phyloP scores from a whole-genome alignment of 768 basidiomycete genomes.

The Phanerochaete sordida region DNA sequence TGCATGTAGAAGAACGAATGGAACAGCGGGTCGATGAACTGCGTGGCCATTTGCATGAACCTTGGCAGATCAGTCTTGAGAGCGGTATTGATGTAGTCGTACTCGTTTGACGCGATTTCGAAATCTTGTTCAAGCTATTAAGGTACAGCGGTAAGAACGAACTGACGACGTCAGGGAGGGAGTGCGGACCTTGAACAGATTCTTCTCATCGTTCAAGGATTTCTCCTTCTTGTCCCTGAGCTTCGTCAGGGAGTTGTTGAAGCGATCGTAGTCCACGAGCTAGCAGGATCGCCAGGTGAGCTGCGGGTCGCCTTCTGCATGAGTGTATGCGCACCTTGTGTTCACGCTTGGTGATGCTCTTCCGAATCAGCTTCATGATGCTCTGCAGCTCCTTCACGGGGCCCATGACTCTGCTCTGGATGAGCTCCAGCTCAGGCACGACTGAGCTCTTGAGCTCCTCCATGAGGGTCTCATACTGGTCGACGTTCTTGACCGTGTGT shows the following conservation, averaged over 20 bases:
- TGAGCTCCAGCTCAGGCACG: slow-evolving; percentile 89
- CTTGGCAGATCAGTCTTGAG: slow-evolving; percentile 90
- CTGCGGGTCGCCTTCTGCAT: neutral
- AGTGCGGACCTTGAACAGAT: slow-evolving; percentile 81
- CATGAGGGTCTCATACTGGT: slow-evolving; percentile 67
- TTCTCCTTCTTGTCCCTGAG: slow-evolving; percentile 99
- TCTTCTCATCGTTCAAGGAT: slow-evolving; percentile 92
- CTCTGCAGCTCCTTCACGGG: slow-evolving; percentile 89
- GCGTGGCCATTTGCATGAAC: slow-evolving; percentile 85
- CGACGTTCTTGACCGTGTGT: slow-evolving; percentile 76
- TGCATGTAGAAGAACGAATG: slow-evolving; percentile 99
- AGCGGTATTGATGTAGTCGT: slow-evolving; percentile 86
- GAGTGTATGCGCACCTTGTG: slow-evolving; percentile 66
- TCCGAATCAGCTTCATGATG: slow-evolving; percentile 84
- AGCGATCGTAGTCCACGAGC: slow-evolving; percentile 93
- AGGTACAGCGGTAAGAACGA: slow-evolving; percentile 16
- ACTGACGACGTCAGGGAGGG: neutral
- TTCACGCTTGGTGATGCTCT: slow-evolving; percentile 93
- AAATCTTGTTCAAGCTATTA: slow-evolving; percentile 91
- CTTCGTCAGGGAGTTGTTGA: slow-evolving; percentile 94
- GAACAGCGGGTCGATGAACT: slow-evolving; percentile 97
- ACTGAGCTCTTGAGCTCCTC: slow-evolving; percentile 79
- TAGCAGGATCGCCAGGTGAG: slow-evolving; percentile 23
- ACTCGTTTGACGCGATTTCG: slow-evolving; percentile 87
- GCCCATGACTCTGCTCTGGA: slow-evolving; percentile 78